Base-by-base conservation (phyloP, 768 basidiomycete genomes). In the Antrodiella citrinella region DNA sequence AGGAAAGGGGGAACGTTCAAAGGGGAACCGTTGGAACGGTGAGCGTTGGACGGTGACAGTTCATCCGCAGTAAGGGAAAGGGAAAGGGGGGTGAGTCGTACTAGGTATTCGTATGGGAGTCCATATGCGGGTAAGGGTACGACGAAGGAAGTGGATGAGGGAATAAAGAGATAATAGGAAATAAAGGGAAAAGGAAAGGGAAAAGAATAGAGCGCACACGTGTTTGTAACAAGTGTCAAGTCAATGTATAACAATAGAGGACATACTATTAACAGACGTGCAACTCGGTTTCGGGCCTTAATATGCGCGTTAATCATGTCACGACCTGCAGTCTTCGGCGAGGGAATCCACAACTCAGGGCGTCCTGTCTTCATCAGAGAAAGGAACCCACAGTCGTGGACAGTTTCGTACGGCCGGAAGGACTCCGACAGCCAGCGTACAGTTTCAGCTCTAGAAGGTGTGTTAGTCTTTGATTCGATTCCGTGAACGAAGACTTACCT, bases 371-470 rank as follows among this genome's bases (percentile, higher is more conserved):
- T 66, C 63, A 70, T 68, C 4, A 69, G 50, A 10, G 18, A 55
- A 12, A 51, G 26, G 46, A 67, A 72, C 0, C 61, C 67, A 0
- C 54, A 47, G 47, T 75, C 69, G 9, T 66, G 54, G 4, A 71
- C 62, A 19, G 72, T 69, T 0, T 41, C 54, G 48, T 68, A 68
- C 0, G 70, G 70, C 0, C 61, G 56, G 21, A 62, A 48, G 39
- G 57, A 65, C 49, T 71, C 60, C 0, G 63, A 10, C 0, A 71
- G 63, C 73, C 70, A 73, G 0, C 53, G 51, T 0, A 72, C 69
- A 19, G 66, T 61, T 42, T 67, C 57, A 0, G 59, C 65, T 25
- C 65, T 67, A 24, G 38, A 51, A 20, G 15, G 15, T 35, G 30
- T 15, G 15, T 7, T 15, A 15, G 7, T 35, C 7, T 35, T 7